These are phyloP conservation scores for Heliophila coronopifolia DNA, from an alignment of 441 rosid species.

Conservation along the genomic window DNA sequence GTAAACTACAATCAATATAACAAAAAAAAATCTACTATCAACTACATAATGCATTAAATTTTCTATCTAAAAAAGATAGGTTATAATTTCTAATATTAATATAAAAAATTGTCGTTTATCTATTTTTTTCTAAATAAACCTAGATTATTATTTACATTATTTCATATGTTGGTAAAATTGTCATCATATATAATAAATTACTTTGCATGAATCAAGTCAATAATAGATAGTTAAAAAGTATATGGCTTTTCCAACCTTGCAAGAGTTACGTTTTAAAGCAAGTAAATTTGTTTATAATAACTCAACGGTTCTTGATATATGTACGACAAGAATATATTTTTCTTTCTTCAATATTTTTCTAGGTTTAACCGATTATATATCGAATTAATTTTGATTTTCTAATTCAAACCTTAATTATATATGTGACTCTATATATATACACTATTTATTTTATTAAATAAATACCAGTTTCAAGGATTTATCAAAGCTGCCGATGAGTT, in stretches of 20 bases:
- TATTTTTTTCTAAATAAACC: not conserved
- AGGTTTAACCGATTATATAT: not conserved
- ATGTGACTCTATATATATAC: no score
- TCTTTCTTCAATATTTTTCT: not conserved
- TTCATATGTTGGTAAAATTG: not conserved
- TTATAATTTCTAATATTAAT: no score
- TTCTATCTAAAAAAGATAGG: no score
- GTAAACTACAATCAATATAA: no score
- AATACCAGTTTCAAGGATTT: not conserved
- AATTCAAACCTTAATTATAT: no score
- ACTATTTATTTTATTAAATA: not conserved
- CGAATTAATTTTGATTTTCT: not conserved
- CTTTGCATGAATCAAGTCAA: not conserved
- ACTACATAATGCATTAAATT: not conserved
- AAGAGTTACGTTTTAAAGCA: slow-evolving; percentile 12
- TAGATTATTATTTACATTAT: not conserved
- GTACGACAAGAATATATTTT: not conserved
- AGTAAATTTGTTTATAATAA: not conserved
- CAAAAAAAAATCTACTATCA: no score
- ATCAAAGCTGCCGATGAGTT: not conserved
- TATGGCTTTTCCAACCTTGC: slow-evolving; percentile 11
- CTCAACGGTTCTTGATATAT: not conserved
- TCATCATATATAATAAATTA: not conserved
- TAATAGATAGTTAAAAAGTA: not conserved
- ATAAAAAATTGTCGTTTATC: not conserved